A percentile compares a stretch with the other conserved stretches of the same genome.
phyloP scores from a whole-genome alignment of 495 filamentous ascomycete species.

The Neurospora sp. region DNA sequence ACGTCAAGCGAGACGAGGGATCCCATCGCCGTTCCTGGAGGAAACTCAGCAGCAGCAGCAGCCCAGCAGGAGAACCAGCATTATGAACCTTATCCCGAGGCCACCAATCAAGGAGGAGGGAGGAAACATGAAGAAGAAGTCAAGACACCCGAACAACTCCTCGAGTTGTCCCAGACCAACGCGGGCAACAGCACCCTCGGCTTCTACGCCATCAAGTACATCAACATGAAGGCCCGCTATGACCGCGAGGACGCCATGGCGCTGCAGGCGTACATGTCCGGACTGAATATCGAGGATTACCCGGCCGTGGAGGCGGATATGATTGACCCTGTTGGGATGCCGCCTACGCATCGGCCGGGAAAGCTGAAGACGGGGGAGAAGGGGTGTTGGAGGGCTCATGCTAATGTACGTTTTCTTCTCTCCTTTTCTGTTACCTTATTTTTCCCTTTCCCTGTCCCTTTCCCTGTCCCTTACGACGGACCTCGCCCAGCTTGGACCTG shows the following conservation, averaged over 20 bases:
- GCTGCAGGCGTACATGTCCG: slow-evolving; percentile 14
- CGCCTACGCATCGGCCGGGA: slow-evolving; percentile 9
- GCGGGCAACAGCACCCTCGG: slow-evolving; percentile 16
- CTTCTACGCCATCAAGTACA: slow-evolving; percentile 11
- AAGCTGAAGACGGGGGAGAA: slow-evolving; percentile 6
- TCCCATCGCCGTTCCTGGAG: not conserved
- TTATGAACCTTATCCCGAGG: not conserved
- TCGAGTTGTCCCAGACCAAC: not conserved
- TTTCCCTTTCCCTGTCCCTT: not conserved
- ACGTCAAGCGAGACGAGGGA: not conserved
- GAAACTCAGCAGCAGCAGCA: not conserved
- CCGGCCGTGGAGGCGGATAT: slow-evolving; percentile 12
- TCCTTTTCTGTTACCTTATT: not conserved
- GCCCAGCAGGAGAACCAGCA: not conserved
- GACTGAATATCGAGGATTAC: slow-evolving; percentile 7
- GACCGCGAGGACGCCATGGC: slow-evolving; percentile 15
- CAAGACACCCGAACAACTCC: not conserved
- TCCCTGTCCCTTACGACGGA: slow-evolving; percentile 31
- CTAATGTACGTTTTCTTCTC: slow-evolving; percentile 3
- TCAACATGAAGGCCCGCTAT: slow-evolving; percentile 15
- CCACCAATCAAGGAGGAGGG: not conserved
- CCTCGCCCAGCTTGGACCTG: slow-evolving; percentile 66
- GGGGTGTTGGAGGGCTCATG: slow-evolving; percentile 15
- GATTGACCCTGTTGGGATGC: slow-evolving; percentile 15
- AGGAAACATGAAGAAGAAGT: not conserved